These are phyloP conservation scores for Thermochaetoides dissita DNA, from an alignment of 2,329 filamentous ascomycete genomes.

Conservation along the genomic window DNA sequence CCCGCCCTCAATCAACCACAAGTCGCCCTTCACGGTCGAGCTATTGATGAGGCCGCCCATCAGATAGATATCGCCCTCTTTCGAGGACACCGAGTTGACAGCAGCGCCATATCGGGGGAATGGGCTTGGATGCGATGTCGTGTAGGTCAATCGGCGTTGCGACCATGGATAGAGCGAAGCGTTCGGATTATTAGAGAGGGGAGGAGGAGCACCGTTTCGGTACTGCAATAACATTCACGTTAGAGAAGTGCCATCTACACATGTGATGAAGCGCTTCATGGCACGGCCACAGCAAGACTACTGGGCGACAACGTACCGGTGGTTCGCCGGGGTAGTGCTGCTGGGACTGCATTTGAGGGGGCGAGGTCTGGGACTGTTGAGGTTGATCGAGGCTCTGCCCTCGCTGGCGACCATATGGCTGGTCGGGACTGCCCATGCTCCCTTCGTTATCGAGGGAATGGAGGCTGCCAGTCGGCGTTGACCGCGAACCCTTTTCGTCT, in stretches of 20 bases:
- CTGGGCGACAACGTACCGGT: slow-evolving; percentile 24
- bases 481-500: slow-evolving; percentile 46
- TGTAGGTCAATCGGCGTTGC: slow-evolving; percentile 74
- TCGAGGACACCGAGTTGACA: slow-evolving; percentile 81
- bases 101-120: slow-evolving; percentile 96
- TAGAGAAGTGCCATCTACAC: background rate
- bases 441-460: slow-evolving; percentile 53
- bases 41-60: slow-evolving; percentile 96
- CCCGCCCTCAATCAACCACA: slow-evolving; percentile 94
- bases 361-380: slow-evolving; percentile 20
- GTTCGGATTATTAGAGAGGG: slow-evolving; percentile 42
- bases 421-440: slow-evolving; percentile 49
- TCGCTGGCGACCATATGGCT: slow-evolving; percentile 43
- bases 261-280: no score
- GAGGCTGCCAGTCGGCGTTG: slow-evolving; percentile 64
- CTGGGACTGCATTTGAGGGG: slow-evolving; percentile 34
- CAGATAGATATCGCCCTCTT: slow-evolving; percentile 92
- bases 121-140: slow-evolving; percentile 65
- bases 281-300: no score
- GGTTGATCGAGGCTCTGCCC: slow-evolving; percentile 36
- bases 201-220: slow-evolving; percentile 33
- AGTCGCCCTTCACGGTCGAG: slow-evolving; percentile 86
- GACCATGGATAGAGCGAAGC: slow-evolving; percentile 91
- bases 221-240: slow-evolving; percentile 24
- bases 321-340: slow-evolving; percentile 23